phyloP scores from a whole-genome alignment of 116 monocot species.

The Cymodocea nodosa region DNA sequence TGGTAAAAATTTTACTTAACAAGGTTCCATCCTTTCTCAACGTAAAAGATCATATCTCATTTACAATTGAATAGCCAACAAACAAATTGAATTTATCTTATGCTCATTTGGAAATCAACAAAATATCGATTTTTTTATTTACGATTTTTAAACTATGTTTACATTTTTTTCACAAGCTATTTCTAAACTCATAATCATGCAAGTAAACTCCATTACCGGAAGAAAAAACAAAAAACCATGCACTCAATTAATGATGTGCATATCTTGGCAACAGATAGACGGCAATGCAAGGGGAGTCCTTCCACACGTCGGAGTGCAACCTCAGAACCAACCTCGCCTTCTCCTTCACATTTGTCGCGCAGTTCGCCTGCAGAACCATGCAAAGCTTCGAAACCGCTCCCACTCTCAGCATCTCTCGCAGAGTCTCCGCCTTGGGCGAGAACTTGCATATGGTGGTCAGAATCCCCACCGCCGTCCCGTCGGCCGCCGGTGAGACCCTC shows the following conservation, averaged over 20 bases:
- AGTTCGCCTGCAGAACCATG: constrained; percentile 40
- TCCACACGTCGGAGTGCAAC: constrained; percentile 37
- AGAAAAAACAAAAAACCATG: no score
- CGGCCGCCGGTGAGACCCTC: constrained; percentile 28
- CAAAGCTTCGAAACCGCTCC: constrained; percentile 51
- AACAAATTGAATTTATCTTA: no score
- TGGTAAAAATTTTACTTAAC: no score
- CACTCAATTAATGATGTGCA: constrained; percentile 11
- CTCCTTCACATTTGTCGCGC: constrained; percentile 23
- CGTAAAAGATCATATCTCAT: no score
- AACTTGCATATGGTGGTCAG: not conserved
- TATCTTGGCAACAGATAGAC: constrained; percentile 20
- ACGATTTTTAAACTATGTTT: no score
- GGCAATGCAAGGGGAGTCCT: constrained; percentile 35
- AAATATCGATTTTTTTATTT: no score
- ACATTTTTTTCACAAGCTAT: no score
- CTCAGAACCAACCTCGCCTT: constrained; percentile 30
- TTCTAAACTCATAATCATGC: no score
- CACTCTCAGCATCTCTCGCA: constrained; percentile 43
- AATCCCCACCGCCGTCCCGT: constrained; percentile 7
- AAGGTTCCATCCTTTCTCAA: no score
- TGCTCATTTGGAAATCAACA: no score
- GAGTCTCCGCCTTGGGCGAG: constrained; percentile 26
- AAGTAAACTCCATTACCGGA: no score
- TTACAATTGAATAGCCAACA: no score